Evolutionary conservation across 805 yeast species (phyloP), one percentile per base, ranked within the genome.

Genomic region (Zygotorulaspora chibaensis): DNA sequence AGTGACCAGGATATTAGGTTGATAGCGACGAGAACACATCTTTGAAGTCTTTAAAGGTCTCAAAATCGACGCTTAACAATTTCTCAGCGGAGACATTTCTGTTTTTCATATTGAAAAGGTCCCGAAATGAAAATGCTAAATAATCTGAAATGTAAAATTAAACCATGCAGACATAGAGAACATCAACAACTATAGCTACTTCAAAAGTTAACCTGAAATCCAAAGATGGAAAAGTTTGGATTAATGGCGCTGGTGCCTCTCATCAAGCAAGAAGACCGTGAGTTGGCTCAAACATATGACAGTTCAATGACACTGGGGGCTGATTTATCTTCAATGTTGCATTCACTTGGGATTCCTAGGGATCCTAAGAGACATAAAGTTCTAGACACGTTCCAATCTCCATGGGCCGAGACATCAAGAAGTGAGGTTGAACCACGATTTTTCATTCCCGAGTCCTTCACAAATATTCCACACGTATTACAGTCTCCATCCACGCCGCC

Each of bases 351-450:
- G 7, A 61, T 64, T 35, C 59, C 65, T 20, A 47, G 55, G 17
- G 57, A 53, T 33, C 38, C 48, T 1, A 47, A 53, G 29, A 53
- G 59, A 38, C 57, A 55, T 33, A 46, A 60, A 38, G 64, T 63
- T 7, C 41, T 66, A 39, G 67, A 76, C 52, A 79, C 82, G 7
- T 80, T 91, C 59, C 83, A 95, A 18, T 85, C 96, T 2, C 99
- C 99, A 10, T 91, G 99, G 98, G 75, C 85, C 33, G 98, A 93
- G 61, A 86, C 96, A 1, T 80, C 93, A 8, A 75, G 95, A 57
- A 82, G 90, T 43, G 90, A 86, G 53, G 96, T 91, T 13, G 95
- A 88, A 56, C 99, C 99, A 3, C 74, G 76, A 46, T 90, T 80
- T 64, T 71, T 67, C 38, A 70, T 81, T 35, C 96, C 96, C 2